Base-by-base conservation (phyloP, 768 basidiomycete species). In the Trametes punicea region DNA sequence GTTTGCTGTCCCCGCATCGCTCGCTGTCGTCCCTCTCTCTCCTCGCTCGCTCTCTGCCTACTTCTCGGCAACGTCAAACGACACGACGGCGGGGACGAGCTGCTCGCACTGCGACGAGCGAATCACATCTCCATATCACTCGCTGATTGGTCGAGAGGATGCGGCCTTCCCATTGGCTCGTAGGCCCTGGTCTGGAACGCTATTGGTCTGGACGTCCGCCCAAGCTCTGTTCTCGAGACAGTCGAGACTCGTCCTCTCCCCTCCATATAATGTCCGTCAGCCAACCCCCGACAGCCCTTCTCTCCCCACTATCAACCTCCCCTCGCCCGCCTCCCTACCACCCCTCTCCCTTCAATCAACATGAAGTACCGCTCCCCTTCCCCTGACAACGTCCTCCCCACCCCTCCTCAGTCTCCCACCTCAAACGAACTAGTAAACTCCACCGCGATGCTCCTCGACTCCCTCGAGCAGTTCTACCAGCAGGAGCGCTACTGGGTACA, bases 401-500 rank as follows among this genome's bases (percentile, higher is more conserved):
- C 69, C 36, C 68, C 69, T 33, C 69, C 69, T 16, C 66, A 65
- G 59, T 69, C 68, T 36, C 72, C 69, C 29, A 60, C 62, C 51
- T 55, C 56, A 8, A 61, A 41, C 47, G 55, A 63, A 20, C 57
- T 66, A 31, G 51, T 55, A 10, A 59, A 66, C 49, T 57, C 65
- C 13, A 81, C 85, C n/a, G 72, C 79, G 41, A 71, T 76, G 61
- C 77, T 84, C 60, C 81, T 88, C 65, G 81, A 86, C 62, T 78
- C 80, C 25, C 81, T 89, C 48, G 76, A 83, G 38, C 73, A 77
- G 6, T 87, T 84, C 63, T 89, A 88, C 68, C 81, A 85, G 65
- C 79, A 82, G 60, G 84, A 88, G 70, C 82, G 82, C 34, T 81
- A 79, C 73, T 88, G 87, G 85, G 79, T 87, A 6, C 81, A 83